These are phyloP conservation scores for Mortierella sp. DNA, from an alignment of 371 early-diverging fungal species.

Conservation along the genomic window DNA sequence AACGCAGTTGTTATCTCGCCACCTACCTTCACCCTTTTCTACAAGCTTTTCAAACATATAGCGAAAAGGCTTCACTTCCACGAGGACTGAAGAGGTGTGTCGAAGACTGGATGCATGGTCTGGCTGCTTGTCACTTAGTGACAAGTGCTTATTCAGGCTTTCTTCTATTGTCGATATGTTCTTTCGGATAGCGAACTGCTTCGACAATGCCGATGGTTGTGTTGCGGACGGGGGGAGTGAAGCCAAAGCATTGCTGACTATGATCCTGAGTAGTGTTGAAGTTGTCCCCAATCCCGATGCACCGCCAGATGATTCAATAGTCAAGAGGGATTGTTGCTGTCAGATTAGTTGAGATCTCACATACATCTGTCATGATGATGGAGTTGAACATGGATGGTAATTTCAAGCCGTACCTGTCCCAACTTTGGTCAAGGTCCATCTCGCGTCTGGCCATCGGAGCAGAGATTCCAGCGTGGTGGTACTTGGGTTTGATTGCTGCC, in stretches of 20 bases:
- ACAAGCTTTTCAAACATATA: conserved; percentile 91
- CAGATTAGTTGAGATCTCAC: no score
- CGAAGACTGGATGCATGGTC: conserved; percentile 8
- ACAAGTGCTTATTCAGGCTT: conserved; percentile 28
- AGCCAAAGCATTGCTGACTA: background rate
- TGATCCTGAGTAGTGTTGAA: conserved; percentile 14
- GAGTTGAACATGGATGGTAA: background rate
- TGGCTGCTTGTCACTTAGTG: conserved; percentile 9
- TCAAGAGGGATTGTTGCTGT: background rate
- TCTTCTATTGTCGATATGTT: conserved; percentile 30
- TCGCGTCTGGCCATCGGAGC: conserved; percentile 8
- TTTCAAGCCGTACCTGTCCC: conserved; percentile 10
- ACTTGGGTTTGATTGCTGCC: conserved; percentile 27
- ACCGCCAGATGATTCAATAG: conserved; percentile 7
- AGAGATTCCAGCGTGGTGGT: conserved; percentile 9
- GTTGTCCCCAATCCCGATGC: conserved; percentile 3
- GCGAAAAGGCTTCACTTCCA: conserved; percentile 72
- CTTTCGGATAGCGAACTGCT: conserved; percentile 38
- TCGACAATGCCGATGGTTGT: conserved; percentile 26
- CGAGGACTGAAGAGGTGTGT: conserved; percentile 56
- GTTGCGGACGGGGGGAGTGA: background rate
- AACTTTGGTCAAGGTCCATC: conserved; percentile 8
- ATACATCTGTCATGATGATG: background rate
- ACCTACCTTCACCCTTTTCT: conserved; percentile 73
- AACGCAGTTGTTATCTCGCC: background rate